Evolutionary conservation across 2,329 filamentous ascomycete genomes (phyloP).

Genomic region (Pseudopyrenochaeta lycopersici): DNA sequence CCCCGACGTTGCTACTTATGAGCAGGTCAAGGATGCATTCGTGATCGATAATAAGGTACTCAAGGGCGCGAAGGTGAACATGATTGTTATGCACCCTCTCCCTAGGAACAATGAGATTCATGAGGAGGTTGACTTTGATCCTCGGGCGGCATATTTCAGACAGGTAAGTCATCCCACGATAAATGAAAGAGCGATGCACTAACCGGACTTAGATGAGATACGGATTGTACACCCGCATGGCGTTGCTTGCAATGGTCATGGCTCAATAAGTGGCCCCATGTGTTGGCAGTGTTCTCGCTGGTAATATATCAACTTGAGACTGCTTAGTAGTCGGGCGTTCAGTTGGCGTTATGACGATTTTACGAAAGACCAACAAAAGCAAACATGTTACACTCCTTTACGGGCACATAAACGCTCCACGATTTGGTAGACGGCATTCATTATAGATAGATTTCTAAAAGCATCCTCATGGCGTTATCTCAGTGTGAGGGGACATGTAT

Average conservation of each 20-base stretch:
- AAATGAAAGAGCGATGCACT: conserved; percentile 42
- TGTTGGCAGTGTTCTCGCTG: too few species aligned
- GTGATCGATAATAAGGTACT: conserved; percentile 90
- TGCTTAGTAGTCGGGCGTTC: neutral
- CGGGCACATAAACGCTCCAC: neutral
- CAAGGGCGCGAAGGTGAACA: conserved; percentile 89
- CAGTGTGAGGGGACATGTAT: conserved; percentile 1
- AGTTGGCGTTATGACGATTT: conserved; percentile 12
- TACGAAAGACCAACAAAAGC: too few species aligned
- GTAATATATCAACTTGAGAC: too few species aligned
- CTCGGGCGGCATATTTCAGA: conserved; percentile 96
- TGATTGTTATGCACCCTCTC: conserved; percentile 95
- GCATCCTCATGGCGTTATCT: conserved; percentile 19
- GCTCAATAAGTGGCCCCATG: conserved; percentile 52
- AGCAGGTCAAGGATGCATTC: conserved; percentile 86
- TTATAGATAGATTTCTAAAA: conserved; percentile 10
- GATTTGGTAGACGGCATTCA: neutral
- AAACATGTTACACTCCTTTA: neutral
- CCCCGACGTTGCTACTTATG: conserved; percentile 79
- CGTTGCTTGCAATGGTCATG: conserved; percentile 93
- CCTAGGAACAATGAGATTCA: conserved; percentile 92
- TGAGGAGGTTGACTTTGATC: conserved; percentile 97
- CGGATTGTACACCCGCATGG: conserved; percentile 98
- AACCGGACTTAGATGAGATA: conserved; percentile 83
- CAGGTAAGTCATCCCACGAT: conserved; percentile 72